A percentile compares a stretch with the other conserved stretches of the same genome.
These are phyloP conservation scores for Huntiella bhutanensis DNA, from an alignment of 2,329 filamentous ascomycete genomes.

Conservation along the genomic window DNA sequence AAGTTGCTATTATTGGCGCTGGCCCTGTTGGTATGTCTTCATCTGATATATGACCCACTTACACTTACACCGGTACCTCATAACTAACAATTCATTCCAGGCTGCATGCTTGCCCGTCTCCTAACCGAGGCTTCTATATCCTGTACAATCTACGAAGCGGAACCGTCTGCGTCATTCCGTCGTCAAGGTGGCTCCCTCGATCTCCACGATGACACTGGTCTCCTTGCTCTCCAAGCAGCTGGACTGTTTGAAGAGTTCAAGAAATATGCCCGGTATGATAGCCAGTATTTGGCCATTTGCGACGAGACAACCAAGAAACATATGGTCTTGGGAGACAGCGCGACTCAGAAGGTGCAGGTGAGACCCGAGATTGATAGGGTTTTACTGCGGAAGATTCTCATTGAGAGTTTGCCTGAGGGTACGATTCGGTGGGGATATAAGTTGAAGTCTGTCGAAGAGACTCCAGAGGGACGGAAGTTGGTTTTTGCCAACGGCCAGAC, in stretches of 20 bases:
- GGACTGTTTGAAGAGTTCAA: constrained; percentile 30
- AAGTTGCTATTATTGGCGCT: constrained; percentile 13
- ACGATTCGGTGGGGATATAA: constrained; percentile 28
- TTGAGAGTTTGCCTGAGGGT: constrained; percentile 25
- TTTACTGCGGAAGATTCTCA: constrained; percentile 25
- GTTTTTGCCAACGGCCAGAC: constrained; percentile 20
- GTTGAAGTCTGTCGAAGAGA: constrained; percentile 18
- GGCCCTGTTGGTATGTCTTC: constrained; percentile 15
- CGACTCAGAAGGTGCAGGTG: constrained; percentile 16
- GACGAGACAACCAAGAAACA: constrained; percentile 15
- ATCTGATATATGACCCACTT: no score
- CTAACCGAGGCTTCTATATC: constrained; percentile 27
- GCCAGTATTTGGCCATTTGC: constrained; percentile 29
- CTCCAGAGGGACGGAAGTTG: constrained; percentile 20
- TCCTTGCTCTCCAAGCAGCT: constrained; percentile 30
- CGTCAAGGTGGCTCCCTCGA: constrained; percentile 35
- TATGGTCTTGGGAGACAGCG: constrained; percentile 15
- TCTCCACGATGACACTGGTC: constrained; percentile 31
- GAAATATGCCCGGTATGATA: constrained; percentile 31
- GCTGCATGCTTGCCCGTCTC: constrained; percentile 32
- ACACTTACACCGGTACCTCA: no score
- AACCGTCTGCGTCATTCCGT: constrained; percentile 23
- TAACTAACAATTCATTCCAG: constrained; percentile 2
- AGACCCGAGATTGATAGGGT: constrained; percentile 35
- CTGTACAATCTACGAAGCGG: constrained; percentile 31